Percentiles rank a stretch among this genome's conserved stretches.
Conservation (phyloP, 331 rosid species). For the Stylosanthes scabra region DNA sequence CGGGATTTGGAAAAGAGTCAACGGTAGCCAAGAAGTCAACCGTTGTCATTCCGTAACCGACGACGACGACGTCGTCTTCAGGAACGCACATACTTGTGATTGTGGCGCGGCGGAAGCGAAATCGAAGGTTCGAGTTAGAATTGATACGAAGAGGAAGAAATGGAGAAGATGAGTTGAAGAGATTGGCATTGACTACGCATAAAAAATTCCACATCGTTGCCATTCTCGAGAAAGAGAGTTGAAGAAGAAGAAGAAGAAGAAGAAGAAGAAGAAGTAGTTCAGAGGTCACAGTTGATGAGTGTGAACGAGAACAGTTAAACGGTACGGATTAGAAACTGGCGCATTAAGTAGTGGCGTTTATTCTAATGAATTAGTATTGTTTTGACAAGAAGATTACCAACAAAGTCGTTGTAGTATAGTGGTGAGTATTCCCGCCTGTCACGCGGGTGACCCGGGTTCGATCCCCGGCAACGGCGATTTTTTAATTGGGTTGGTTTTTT, state of each 20-base stretch:
- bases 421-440: constrained; percentile 97
- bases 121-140: neutral
- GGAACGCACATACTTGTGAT: constrained; percentile 34
- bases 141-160: neutral
- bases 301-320: too few relatives aligned
- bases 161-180: neutral
- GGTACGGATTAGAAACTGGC: too few relatives aligned
- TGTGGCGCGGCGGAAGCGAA: constrained; percentile 23
- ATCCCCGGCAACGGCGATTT: constrained; percentile 86
- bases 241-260: neutral
- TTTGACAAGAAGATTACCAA: neutral
- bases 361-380: too few relatives aligned
- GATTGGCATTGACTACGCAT: neutral
- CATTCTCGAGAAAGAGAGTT: too few relatives aligned
- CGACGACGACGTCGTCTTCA: constrained; percentile 63
- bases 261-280: neutral
- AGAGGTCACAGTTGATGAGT: neutral
- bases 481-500: neutral
- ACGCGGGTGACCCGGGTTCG: constrained; percentile 98
- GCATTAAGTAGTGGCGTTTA: too few relatives aligned
- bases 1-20: constrained; percentile 77
- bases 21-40: constrained; percentile 86
- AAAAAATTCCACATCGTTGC: neutral
- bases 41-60: constrained; percentile 61
- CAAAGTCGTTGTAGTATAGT: constrained; percentile 90